Evolutionary conservation across 306 rosid genomes (phyloP), one percentile per base, ranked within the genome.

Genomic region (Citrullus mucosospermus): DNA sequence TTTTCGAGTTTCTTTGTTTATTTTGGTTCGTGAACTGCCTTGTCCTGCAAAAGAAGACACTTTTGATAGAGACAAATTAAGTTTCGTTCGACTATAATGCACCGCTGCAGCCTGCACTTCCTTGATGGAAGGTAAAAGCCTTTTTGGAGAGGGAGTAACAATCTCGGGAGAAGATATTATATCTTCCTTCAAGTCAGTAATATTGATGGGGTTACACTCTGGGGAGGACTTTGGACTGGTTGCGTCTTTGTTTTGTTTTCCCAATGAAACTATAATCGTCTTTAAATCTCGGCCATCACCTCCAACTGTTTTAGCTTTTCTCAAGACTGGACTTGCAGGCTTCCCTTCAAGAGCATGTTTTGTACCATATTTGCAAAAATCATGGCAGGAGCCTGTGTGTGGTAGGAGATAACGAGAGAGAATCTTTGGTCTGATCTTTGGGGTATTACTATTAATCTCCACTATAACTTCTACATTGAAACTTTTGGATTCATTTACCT

Each of bases 281-380:
- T 39, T 73, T 54, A 70, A 43, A 68, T 41, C 75, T 71, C 41
- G 78, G 46, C 28, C 58, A 60, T 81, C 76, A 20, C 82, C 74
- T 60, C 67, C 82, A 79, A 6, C 69, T 36, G 66, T 69, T 66
- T 70, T 63, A 6, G n/a, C 66, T 72, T 28, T 80, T 84, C 76
- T 86, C 46, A 38, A 79, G 70, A 81, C 11, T 57, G 59, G 46
- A 44, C 15, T 79, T 86, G 91, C 81, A 80, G 84, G 83, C 68
- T 87, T 88, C 32, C 73, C 83, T 84, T 87, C 89, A 32, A 36
- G 32, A 18, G 39, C 80, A 75, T 86, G 84, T 38, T 65, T 82
- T n/a, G 58, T 15, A 83, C 98, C 98, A 81, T 83, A 90, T 80
- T 92, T 93, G 88, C 98, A 93, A 18, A 62, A 4, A 70, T 92